Evolutionary conservation across 1,139 yeast species (phyloP).

Genomic region (Suhomyces guaymorum): DNA sequence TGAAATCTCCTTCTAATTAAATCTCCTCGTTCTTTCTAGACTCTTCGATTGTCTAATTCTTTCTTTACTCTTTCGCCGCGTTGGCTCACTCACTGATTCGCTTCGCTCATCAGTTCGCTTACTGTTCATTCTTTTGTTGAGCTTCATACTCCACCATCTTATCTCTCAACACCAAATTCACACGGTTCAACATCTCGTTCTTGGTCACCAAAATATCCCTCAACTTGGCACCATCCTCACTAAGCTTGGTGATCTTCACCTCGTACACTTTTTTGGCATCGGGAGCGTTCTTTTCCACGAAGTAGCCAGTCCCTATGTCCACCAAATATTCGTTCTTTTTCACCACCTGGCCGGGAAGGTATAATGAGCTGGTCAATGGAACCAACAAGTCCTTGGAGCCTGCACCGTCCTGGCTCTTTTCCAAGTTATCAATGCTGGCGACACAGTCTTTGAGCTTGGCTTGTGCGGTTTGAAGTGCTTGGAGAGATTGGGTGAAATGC

Average conservation of each 20-base stretch:
- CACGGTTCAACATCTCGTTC: conserved; percentile 50
- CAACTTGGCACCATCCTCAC: conserved; percentile 71
- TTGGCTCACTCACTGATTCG: too few species aligned
- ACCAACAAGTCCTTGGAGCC: conserved; percentile 62
- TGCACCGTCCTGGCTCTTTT: conserved; percentile 31
- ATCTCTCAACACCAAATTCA: conserved; percentile 52
- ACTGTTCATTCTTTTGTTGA: conserved; percentile 22
- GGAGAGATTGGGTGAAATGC: conserved; percentile 81
- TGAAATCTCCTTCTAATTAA: too few species aligned
- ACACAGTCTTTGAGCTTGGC: conserved; percentile 81
- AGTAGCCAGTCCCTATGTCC: conserved; percentile 96
- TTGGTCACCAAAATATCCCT: conserved; percentile 73
- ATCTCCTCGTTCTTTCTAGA: too few species aligned
- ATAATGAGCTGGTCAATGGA: conserved; percentile 85
- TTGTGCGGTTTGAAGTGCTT: conserved; percentile 83
- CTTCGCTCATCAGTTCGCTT: too few species aligned
- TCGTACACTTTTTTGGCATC: conserved; percentile 77
- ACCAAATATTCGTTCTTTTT: conserved; percentile 74
- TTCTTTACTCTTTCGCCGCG: too few species aligned
- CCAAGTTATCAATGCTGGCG: conserved; percentile 62
- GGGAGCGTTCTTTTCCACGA: conserved; percentile 70
- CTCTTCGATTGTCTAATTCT: too few species aligned
- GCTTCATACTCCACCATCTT: conserved; percentile 47
- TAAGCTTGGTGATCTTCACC: conserved; percentile 69
- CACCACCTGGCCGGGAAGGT: conserved; percentile 78